Conservation (phyloP, 225 moss, liverwort and hornwort genomes). For the Lunularia cruciata region DNA sequence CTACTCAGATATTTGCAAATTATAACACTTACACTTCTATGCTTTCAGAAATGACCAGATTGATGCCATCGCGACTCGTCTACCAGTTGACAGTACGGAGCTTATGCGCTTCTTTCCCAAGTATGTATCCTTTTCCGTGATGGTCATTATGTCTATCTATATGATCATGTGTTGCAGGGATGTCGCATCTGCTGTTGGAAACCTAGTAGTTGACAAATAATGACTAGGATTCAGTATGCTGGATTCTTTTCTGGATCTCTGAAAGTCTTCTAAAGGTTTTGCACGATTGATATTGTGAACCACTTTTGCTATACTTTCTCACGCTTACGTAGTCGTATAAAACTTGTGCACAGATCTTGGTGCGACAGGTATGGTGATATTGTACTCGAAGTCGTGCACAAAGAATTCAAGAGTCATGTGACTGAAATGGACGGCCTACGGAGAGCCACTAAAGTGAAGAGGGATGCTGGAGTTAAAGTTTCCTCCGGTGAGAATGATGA, state of each 20-base stretch:
- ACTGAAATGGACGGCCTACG: conserved; percentile 54
- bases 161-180: too few species aligned
- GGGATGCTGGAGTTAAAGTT: conserved; percentile 1
- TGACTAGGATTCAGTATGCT: too few species aligned
- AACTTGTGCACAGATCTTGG: conserved; percentile 49
- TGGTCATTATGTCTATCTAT: too few species aligned
- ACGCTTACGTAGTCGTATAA: too few species aligned
- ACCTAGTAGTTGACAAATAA: too few species aligned
- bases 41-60: conserved; percentile 59
- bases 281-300: too few species aligned
- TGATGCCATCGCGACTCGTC: conserved; percentile 60
- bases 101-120: conserved; percentile 67
- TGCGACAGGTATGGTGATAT: conserved; percentile 63
- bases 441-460: conserved; percentile 33
- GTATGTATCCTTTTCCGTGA: conserved; percentile 46
- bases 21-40: neutral
- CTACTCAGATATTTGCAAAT: neutral
- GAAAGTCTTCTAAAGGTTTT: neutral
- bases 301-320: too few species aligned
- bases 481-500: conserved; percentile 42
- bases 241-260: too few species aligned
- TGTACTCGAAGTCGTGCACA: conserved; percentile 66
- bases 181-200: too few species aligned
- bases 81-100: conserved; percentile 61
- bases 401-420: conserved; percentile 55